A percentile compares a stretch with the other conserved stretches of the same genome.
Conservation (phyloP, 306 rosid genomes). For the Arachis stenosperma region DNA sequence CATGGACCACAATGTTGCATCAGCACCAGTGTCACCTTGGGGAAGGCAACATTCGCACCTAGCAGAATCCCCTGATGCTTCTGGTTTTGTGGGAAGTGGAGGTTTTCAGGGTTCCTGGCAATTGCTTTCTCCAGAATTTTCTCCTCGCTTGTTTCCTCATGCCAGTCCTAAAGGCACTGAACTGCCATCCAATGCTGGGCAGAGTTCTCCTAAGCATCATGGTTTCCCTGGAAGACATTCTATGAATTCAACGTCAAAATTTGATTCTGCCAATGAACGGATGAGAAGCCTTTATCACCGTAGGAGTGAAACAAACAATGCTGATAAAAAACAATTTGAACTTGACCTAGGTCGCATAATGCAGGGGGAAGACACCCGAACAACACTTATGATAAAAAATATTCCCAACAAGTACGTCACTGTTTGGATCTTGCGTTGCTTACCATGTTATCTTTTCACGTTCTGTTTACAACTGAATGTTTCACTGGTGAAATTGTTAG, state of each 20-base stretch:
- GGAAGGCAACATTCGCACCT: constrained; percentile 56
- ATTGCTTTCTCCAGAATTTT: constrained; percentile 56
- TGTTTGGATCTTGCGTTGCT: constrained; percentile 4
- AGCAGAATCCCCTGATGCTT: constrained; percentile 67
- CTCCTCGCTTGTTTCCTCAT: constrained; percentile 62
- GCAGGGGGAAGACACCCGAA: constrained; percentile 66
- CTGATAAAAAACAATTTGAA: constrained; percentile 68
- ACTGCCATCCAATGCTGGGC: constrained; percentile 47
- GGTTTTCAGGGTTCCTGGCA: constrained; percentile 65
- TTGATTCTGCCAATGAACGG: constrained; percentile 59
- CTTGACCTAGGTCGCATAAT: constrained; percentile 66
- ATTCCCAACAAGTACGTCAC: constrained; percentile 73
- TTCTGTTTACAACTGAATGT: constrained; percentile 14
- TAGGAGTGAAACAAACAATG: constrained; percentile 59
- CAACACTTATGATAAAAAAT: constrained; percentile 78
- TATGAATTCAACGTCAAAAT: constrained; percentile 56
- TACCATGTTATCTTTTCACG: constrained; percentile 5
- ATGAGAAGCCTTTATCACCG: constrained; percentile 63
- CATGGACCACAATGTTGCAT: constrained; percentile 65
- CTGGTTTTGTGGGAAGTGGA: constrained; percentile 64
- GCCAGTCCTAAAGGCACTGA: constrained; percentile 58
- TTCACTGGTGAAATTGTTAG: constrained; percentile 7
- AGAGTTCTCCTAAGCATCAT: constrained; percentile 63
- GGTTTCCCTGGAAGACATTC: constrained; percentile 62
- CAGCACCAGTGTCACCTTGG: constrained; percentile 81